These are phyloP conservation scores for Viola odorata DNA, from an alignment of 345 rosid species.

Conservation along the genomic window DNA sequence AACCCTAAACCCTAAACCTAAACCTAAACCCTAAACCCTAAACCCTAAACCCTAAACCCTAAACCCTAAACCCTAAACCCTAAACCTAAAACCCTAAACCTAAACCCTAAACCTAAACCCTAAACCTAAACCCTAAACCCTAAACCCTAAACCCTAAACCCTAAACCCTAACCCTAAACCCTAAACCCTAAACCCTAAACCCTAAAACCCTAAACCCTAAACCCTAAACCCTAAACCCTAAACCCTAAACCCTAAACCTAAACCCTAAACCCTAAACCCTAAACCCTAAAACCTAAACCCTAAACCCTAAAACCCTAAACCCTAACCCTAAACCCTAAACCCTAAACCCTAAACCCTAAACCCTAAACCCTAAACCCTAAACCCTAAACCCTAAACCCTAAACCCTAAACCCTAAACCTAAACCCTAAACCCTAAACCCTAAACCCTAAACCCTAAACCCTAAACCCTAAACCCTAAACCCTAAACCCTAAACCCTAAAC, in stretches of 20 bases:
- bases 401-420: constrained; percentile 17
- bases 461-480: constrained; percentile 14
- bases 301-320: constrained; percentile 23
- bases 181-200: constrained; percentile 14
- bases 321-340: constrained; percentile 24
- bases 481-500: constrained; percentile 16
- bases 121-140: too few species aligned
- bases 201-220: constrained; percentile 14
- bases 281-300: background rate
- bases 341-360: constrained; percentile 20
- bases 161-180: constrained; percentile 13
- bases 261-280: constrained; percentile 7
- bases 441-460: constrained; percentile 6
- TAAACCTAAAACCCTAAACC: constrained; percentile 11
- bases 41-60: constrained; percentile 16
- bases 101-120: constrained; percentile 15
- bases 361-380: constrained; percentile 21
- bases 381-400: constrained; percentile 19
- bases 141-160: too few species aligned
- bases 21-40: too few species aligned
- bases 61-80: constrained; percentile 18
- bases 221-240: constrained; percentile 18
- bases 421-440: constrained; percentile 19
- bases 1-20: constrained; percentile 20
- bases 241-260: constrained; percentile 19